These are phyloP conservation scores for Sordariomycetes sp. DNA, from an alignment of 2,329 filamentous ascomycete genomes.

Conservation along the genomic window DNA sequence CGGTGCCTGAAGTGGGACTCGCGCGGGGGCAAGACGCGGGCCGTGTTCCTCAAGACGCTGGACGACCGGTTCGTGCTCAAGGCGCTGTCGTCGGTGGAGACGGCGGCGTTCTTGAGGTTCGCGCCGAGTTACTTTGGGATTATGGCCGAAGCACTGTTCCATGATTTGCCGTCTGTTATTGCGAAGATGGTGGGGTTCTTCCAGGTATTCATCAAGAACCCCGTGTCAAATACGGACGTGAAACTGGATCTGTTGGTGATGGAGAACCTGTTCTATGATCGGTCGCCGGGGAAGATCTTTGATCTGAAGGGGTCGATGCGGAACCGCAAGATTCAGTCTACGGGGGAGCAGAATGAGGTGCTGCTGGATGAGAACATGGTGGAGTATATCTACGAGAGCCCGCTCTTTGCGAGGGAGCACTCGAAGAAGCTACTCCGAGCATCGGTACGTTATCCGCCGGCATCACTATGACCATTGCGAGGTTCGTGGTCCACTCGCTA, in stretches of 20 bases:
- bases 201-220: constrained; percentile 94
- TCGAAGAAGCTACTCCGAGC: constrained; percentile 86
- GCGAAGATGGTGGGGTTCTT: constrained; percentile 99
- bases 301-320: constrained; percentile 98
- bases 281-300: constrained; percentile 77
- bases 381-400: constrained; percentile 96
- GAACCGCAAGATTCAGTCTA: constrained; percentile 92
- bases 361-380: constrained; percentile 97
- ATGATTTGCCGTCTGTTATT: constrained; percentile 88
- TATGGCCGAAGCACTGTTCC: constrained; percentile 92
- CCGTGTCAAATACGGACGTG: constrained; percentile 79
- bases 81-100: constrained; percentile 80
- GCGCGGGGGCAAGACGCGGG: constrained; percentile 95
- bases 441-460: constrained; percentile 33
- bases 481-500: not conserved
- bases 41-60: constrained; percentile 89
- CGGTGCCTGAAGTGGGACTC: constrained; percentile 97
- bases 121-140: constrained; percentile 95
- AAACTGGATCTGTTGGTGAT: constrained; percentile 91
- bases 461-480: not conserved
- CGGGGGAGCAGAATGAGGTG: constrained; percentile 91
- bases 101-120: constrained; percentile 86
- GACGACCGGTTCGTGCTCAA: constrained; percentile 92
- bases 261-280: constrained; percentile 97
- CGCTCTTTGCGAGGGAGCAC: constrained; percentile 88